Evolutionary conservation across 441 rosid genomes (phyloP), one percentile per base, ranked within the genome.

Genomic region (Gossypium gossypioides): DNA sequence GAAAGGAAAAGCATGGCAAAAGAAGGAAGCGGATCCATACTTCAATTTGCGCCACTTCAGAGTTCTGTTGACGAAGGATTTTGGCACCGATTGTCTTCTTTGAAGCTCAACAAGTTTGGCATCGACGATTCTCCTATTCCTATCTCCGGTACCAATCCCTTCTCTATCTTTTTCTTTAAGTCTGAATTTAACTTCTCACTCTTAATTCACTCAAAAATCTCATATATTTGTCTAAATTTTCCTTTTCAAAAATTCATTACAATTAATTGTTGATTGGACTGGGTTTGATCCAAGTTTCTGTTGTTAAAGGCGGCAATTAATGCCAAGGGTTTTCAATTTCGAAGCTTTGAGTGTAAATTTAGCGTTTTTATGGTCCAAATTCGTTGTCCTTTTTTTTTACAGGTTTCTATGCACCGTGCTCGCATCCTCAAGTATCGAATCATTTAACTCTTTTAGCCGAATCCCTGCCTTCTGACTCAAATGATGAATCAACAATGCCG

Each of bases 361-460:
- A 56, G 74, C 25, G 3, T 15, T 58, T 54, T 40, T 56, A 70
- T 52, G 8, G 27, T 44, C 44, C 73, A 63, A 72, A 51, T 21
- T 16, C 3, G 56, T 7, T 68, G 44, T 29, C 24, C 3, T 44
- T 71, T 52, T 56, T 55, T 12, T 12, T 18, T 10, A 21, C 84
- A 93, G 98, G 97, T 79, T 94, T 88, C 82, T 89, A 74, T 75
- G 97, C 92, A 8, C 97, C 97, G n/a, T 90, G 97, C 77, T 85
- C 97, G n/a, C 91, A 92, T 80, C 73, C 84, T 42, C 94, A 85
- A 76, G 86, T 90, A 90, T 72, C 96, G 0, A 93, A 89, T 76
- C 88, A 79, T 81, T 76, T 94, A 71, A 86, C 86, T 27, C 87
- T 94, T 56, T 81, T 88, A 0, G 80, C 89, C 1, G 97, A 90